Base-by-base conservation (phyloP, 2,329 filamentous ascomycete genomes). In the Chalara sp. region DNA sequence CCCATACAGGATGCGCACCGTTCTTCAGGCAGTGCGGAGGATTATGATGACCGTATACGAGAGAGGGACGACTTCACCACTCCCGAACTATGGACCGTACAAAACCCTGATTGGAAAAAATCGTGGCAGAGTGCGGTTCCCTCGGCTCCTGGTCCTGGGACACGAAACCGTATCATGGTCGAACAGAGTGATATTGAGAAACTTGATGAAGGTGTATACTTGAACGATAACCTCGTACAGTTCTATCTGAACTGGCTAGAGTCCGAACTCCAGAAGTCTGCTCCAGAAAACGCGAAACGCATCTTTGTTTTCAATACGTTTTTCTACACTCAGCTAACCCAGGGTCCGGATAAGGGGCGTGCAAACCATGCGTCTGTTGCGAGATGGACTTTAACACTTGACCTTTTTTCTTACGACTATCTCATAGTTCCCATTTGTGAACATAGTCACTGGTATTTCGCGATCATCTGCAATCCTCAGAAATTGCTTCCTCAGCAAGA, bases 361-460 rank as follows among this genome's bases (percentile, higher is more conserved):
- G 86, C 95, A 68, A 90, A 95, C 61, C 96, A 96, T 63, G 81
- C 87, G 30, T 86, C 83, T 5, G 91, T 99, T 50, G 83, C 86
- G 65, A 80, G 82, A 42, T 99, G 93, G 93, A 97, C 93, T 0
- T 77, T 86, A 33, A 89, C 84, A 59, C 77, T 92, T 28, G 88
- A 99, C 63, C 70, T 99, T 7, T 88, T 97, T 62, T 78, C 76
- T 5, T 90, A 88, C 60, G 89, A 96, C 64, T 96, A 91, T 65
- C 83, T 97, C 52, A 77, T 97, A 8, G 86, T 99, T 6, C 93
- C 93, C 0, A 89, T 99, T 65, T 95, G 96, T 61, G 87, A 96
- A 64, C 75, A 81, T 58, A 71, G 75, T 1, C 93, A 99, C 67
- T 99, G 95, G 93, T 97, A 93, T 68, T 73, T 97, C 57, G 90